Evolutionary conservation across 441 rosid species (phyloP).

Genomic region (Gossypium schwendimanii): DNA sequence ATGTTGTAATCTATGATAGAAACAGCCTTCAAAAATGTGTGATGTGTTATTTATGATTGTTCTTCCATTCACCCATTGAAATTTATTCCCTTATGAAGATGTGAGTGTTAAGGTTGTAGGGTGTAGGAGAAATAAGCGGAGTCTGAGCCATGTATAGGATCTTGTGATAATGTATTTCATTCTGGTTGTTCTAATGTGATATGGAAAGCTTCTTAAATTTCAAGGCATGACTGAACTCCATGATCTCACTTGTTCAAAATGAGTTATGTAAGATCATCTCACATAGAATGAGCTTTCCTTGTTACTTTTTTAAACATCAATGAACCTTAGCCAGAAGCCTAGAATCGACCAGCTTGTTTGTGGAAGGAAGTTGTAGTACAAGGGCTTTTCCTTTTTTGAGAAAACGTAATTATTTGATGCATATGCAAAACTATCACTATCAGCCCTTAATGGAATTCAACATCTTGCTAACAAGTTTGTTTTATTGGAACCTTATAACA

Average conservation of each 20-base stretch:
- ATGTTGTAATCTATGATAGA: neutral
- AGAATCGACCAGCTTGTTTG: neutral
- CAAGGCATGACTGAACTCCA: neutral
- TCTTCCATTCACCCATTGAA: neutral
- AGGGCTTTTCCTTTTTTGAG: neutral
- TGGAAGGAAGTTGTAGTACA: neutral
- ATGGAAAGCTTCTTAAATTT: neutral
- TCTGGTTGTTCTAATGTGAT: neutral
- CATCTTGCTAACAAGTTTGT: neutral
- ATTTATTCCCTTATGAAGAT: neutral
- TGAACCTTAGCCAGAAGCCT: neutral
- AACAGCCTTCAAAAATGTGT: neutral
- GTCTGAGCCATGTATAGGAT: neutral
- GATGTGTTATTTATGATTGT: neutral
- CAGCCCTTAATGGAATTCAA: neutral
- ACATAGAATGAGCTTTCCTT: neutral
- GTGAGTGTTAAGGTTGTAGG: neutral
- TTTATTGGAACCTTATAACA: neutral
- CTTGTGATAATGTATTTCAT: neutral
- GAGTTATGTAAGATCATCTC: neutral
- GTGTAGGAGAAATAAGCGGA: neutral
- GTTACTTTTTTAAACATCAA: neutral
- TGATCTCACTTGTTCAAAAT: conserved; percentile 3
- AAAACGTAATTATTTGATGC: neutral
- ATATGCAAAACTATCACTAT: neutral